Evolutionary conservation across 2,329 filamentous ascomycete species (phyloP).

Genomic region (Diaporthe sp.): DNA sequence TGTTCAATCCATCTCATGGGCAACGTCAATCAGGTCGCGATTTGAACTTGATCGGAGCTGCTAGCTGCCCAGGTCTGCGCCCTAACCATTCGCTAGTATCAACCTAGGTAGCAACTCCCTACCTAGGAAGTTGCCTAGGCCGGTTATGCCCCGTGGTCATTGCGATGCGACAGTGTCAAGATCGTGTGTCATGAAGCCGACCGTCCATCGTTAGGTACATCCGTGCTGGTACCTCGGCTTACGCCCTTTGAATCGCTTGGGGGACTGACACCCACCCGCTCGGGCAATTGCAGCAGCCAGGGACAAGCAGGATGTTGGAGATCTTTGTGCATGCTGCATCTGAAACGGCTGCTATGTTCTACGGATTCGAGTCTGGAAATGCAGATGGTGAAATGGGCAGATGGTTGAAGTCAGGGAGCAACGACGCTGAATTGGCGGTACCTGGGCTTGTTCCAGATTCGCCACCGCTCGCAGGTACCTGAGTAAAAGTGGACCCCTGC

Average conservation of each 20-base stretch:
- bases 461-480: neutral
- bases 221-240: conserved; percentile 21
- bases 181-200: conserved; percentile 27
- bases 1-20: neutral
- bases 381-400: neutral
- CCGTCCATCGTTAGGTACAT: conserved; percentile 18
- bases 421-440: neutral
- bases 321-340: neutral
- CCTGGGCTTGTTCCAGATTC: neutral
- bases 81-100: neutral
- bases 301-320: neutral
- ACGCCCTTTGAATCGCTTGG: neutral
- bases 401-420: neutral
- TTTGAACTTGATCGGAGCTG: neutral
- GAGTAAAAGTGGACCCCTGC: conserved; percentile 17
- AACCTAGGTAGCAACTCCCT: neutral
- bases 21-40: neutral
- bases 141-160: neutral
- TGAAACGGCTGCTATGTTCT: neutral
- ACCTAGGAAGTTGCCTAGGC: neutral
- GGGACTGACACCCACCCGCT: neutral
- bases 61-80: neutral
- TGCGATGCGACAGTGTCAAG: conserved; percentile 31
- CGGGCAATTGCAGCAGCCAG: neutral
- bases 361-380: neutral